Base-by-base conservation (phyloP, 768 basidiomycete species). In the Pisolithus orientalis region DNA sequence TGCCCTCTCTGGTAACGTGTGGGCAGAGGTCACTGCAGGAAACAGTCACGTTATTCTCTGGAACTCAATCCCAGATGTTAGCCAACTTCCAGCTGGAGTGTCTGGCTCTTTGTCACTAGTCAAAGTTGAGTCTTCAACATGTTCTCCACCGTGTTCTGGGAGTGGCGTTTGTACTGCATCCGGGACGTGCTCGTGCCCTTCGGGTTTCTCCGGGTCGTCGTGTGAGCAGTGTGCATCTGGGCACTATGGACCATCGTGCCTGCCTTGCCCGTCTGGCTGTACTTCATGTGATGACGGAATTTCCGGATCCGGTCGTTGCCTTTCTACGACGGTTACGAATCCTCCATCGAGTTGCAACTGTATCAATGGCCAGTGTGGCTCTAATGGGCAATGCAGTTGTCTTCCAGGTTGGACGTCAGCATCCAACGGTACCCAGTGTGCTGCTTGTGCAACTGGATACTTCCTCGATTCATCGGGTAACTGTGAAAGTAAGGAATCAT, bases 161-260 rank as follows among this genome's bases (percentile, higher is more conserved):
- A 75, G 78, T 0, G 87, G 90, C 10, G 70, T 85, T 6, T 95
- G 92, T 60, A 80, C 84, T 0, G 65, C 82, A 0, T 77, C 80
- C 0, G 87, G 87, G 8, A 80, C 77, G 13, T 95, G 92, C 60
- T 67, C 73, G 0, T 95, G 92, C 60, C 76, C 82, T 0, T 53
- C 79, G 2, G 88, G 88, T 0, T 94, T 93, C 65, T 82, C 76
- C 0, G 92, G 92, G 4, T 65, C 82, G 5, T 82, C 85, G 0
- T 95, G 93, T 69, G 90, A 94, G 63, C 71, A 80, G 0, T 95
- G 92, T 58, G 74, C 80, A 1, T 32, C 75, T 5, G 87, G 87
- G 0, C 85, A 85, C 66, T 95, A 87, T 60, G 92, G 92, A 0
- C 74, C 83, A 1, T 73, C 67, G 0, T 94, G 92, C 62, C 70